Conservation (phyloP, 768 basidiomycete genomes). For the Xerocomus potaroensis region DNA sequence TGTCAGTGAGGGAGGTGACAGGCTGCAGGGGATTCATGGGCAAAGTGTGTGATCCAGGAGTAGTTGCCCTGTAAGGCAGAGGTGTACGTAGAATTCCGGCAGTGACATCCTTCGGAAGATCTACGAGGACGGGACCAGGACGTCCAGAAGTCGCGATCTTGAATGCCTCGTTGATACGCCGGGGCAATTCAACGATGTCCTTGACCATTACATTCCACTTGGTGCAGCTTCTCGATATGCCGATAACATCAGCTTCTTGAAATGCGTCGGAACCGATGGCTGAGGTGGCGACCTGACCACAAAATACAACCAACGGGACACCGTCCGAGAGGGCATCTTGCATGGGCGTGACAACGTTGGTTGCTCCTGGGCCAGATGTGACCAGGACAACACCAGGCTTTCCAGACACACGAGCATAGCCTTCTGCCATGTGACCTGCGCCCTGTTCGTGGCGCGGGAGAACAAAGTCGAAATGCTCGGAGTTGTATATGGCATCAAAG, state of each 20-base stretch:
- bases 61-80: conserved; percentile 81
- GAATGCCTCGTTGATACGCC: conserved; percentile 98
- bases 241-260: conserved; percentile 96
- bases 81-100: conserved; percentile 85
- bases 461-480: conserved; percentile 90
- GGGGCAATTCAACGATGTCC: conserved; percentile 89
- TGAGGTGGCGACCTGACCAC: conserved; percentile 98
- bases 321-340: conserved; percentile 96
- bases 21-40: conserved; percentile 70
- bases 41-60: conserved; percentile 74
- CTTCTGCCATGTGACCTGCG: conserved; percentile 98
- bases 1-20: conserved; percentile 55
- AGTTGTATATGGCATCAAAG: conserved; percentile 99
- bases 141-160: conserved; percentile 97
- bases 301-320: conserved; percentile 91
- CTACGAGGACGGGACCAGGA: conserved; percentile 96
- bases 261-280: conserved; percentile 98
- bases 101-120: conserved; percentile 98
- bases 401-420: conserved; percentile 95
- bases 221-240: conserved; percentile 94
- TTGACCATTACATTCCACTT: conserved; percentile 99
- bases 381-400: conserved; percentile 98
- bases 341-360: conserved; percentile 97
- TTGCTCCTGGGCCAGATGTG: conserved; percentile 96
- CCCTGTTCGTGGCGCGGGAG: conserved; percentile 97